phyloP scores from a whole-genome alignment of 495 filamentous ascomycete species.

The Penicillium fimorum region DNA sequence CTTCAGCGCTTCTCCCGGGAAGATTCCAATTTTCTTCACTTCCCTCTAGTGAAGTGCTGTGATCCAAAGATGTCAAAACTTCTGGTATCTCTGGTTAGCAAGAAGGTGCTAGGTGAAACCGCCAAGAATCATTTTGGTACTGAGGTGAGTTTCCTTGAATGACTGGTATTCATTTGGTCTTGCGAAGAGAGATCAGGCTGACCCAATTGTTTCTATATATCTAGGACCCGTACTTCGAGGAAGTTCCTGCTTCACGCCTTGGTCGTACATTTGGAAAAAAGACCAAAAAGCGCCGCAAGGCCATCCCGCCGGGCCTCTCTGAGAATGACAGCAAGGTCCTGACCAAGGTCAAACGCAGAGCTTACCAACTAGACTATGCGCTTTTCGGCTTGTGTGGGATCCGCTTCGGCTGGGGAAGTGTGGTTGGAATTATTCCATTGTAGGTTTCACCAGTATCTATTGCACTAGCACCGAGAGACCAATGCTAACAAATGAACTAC shows the following conservation, averaged over 20 bases:
- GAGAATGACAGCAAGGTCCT: constrained; percentile 76
- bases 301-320: constrained; percentile 69
- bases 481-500: constrained; percentile 14
- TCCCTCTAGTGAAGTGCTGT: background rate
- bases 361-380: constrained; percentile 78
- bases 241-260: constrained; percentile 67
- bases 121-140: constrained; percentile 65
- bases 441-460: constrained; percentile 42
- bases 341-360: constrained; percentile 72
- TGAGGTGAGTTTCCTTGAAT: constrained; percentile 48
- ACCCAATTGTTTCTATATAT: constrained; percentile 6
- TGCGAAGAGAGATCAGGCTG: constrained; percentile 3
- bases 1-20: constrained; percentile 10
- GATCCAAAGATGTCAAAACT: constrained; percentile 49
- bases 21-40: background rate
- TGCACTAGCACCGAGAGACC: no score
- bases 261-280: constrained; percentile 56
- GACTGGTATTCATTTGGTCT: background rate
- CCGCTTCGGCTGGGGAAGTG: constrained; percentile 75
- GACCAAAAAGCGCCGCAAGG: constrained; percentile 66
- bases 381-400: constrained; percentile 74
- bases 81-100: constrained; percentile 57
- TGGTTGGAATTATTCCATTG: constrained; percentile 79
- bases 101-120: constrained; percentile 65
- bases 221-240: constrained; percentile 72